A percentile compares a stretch with the other conserved stretches of the same genome.
phyloP scores from a whole-genome alignment of 164 flowering plant genomes.

The Houttuynia cordata region DNA sequence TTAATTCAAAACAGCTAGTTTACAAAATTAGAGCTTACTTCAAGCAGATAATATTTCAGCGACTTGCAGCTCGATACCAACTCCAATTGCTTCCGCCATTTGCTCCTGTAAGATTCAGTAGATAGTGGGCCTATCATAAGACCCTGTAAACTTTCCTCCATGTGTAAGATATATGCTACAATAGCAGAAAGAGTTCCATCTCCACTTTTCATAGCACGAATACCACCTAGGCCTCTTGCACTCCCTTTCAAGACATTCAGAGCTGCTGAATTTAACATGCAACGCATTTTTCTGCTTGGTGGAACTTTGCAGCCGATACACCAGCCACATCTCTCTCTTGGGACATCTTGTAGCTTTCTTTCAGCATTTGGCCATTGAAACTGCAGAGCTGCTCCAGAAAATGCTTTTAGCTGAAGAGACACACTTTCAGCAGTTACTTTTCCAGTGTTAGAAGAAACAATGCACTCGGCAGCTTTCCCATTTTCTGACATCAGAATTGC shows the following conservation, averaged over 20 bases:
- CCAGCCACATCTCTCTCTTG: slow-evolving; percentile 98
- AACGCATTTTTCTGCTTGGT: slow-evolving; percentile 53
- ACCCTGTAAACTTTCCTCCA: slow-evolving; percentile 73
- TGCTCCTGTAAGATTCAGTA: slow-evolving; percentile 33
- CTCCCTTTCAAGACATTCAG: slow-evolving; percentile 51
- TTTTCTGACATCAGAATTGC: slow-evolving; percentile 67
- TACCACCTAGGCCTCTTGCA: slow-evolving; percentile 32
- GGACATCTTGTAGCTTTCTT: slow-evolving; percentile 66
- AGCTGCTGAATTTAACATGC: slow-evolving; percentile 77
- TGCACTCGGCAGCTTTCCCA: slow-evolving; percentile 26
- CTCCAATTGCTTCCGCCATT: slow-evolving; percentile 64
- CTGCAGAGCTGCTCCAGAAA: slow-evolving; percentile 48
- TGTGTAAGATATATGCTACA: slow-evolving; percentile 48
- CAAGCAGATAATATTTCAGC: slow-evolving; percentile 53
- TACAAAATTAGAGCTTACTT: slow-evolving; percentile 35
- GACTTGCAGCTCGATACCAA: slow-evolving; percentile 39
- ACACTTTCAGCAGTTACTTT: slow-evolving; percentile 39
- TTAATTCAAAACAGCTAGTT: neutral
- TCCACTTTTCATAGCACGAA: slow-evolving; percentile 38
- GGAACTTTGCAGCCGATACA: slow-evolving; percentile 69
- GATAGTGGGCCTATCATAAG: slow-evolving; percentile 57
- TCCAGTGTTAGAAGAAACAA: slow-evolving; percentile 29
- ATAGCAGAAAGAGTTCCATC: slow-evolving; percentile 57
- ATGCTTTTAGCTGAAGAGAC: slow-evolving; percentile 68
- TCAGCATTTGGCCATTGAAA: slow-evolving; percentile 90